Conservation (phyloP, 768 basidiomycete genomes). For the Coprinopsis strossmayeri region DNA sequence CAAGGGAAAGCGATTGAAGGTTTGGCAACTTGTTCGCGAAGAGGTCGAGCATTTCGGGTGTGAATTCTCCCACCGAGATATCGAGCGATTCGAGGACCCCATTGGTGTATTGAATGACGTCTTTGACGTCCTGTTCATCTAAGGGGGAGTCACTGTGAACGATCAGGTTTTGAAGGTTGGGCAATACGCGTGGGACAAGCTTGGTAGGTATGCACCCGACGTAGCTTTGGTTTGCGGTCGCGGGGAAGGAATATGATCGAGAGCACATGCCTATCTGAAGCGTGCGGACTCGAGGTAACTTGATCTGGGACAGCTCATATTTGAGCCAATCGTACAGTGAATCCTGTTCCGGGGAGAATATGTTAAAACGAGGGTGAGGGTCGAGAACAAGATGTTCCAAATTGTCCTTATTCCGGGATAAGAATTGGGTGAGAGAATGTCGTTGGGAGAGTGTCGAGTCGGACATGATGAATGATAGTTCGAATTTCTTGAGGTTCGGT, state of each 20-base stretch:
- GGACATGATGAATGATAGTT: conserved; percentile 2
- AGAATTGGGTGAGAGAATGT: conserved; percentile 2
- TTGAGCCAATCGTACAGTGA: background rate
- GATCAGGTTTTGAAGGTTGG: background rate
- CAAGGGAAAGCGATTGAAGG: background rate
- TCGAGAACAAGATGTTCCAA: conserved; percentile 12
- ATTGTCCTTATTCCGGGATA: conserved; percentile 6
- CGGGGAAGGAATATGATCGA: too few relatives aligned
- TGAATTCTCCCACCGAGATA: background rate
- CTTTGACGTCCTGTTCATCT: background rate
- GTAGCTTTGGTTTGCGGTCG: too few relatives aligned
- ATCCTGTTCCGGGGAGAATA: background rate
- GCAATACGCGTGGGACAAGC: background rate
- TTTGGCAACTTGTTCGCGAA: background rate
- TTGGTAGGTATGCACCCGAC: background rate
- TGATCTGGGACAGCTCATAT: conserved; percentile 6
- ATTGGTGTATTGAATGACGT: background rate
- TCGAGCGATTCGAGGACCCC: background rate
- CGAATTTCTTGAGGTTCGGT: conserved; percentile 4
- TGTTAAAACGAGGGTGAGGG: conserved; percentile 15
- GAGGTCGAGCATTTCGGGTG: background rate
- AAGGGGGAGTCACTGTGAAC: background rate
- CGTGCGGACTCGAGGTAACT: conserved; percentile 5
- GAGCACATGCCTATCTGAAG: conserved; percentile 12
- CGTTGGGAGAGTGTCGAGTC: background rate